Evolutionary conservation across 371 early-diverging fungal genomes (phyloP).

Genomic region (Rhizopus stolonifer): DNA sequence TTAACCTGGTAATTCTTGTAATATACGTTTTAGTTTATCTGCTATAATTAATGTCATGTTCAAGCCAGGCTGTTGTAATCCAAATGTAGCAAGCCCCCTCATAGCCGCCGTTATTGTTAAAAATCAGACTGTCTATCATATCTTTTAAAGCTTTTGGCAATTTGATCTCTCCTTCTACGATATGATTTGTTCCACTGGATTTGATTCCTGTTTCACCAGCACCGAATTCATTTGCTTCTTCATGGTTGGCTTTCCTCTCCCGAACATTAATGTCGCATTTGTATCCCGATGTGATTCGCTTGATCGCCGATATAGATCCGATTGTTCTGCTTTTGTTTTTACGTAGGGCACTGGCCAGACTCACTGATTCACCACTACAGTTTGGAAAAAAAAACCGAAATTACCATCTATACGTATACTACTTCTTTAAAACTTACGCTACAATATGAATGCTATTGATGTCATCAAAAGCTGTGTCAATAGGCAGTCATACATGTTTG

Average conservation of each 20-base stretch:
- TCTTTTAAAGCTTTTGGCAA: constrained; percentile 12
- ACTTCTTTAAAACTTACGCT: not conserved
- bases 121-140: constrained; percentile 4
- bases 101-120: constrained; percentile 5
- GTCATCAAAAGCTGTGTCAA: constrained; percentile 3
- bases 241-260: not conserved
- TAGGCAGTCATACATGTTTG: not conserved
- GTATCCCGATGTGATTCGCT: not conserved
- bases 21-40: not conserved
- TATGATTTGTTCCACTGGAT: constrained; percentile 3
- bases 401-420: not conserved
- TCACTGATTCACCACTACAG: not conserved
- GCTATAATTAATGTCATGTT: not conserved
- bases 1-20: not conserved
- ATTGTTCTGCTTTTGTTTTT: not conserved
- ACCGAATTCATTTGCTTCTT: constrained; percentile 3
- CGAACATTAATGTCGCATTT: constrained; percentile 2
- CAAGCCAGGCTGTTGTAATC: not conserved
- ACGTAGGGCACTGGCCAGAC: not conserved
- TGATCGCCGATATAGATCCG: not conserved
- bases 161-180: constrained; percentile 7
- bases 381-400: not conserved
- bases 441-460: not conserved
- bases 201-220: constrained; percentile 5
- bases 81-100: not conserved